A percentile compares a stretch with the other conserved stretches of the same genome.
These are phyloP conservation scores for Polychytrium aggregatum DNA, from an alignment of 192 early-diverging fungal species.

Conservation along the genomic window DNA sequence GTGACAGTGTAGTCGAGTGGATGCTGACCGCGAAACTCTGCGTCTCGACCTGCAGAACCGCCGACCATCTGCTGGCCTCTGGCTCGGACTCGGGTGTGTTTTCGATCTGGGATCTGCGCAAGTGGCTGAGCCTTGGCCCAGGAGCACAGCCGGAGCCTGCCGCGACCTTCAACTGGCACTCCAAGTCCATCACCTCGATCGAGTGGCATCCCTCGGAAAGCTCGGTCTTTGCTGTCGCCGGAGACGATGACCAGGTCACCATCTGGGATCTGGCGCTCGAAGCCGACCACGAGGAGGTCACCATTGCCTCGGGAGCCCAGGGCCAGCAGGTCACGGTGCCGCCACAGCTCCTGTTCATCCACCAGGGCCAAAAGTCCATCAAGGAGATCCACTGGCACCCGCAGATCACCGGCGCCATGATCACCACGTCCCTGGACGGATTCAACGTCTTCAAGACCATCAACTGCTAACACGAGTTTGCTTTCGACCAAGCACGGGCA, in stretches of 20 bases:
- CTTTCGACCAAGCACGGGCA: too few species aligned
- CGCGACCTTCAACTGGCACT: conserved; percentile 93
- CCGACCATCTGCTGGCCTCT: conserved; percentile 76
- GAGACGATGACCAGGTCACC: conserved; percentile 92
- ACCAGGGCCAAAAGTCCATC: conserved; percentile 81
- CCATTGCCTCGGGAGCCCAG: conserved; percentile 30
- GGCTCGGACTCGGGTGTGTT: conserved; percentile 90
- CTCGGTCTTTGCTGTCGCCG: conserved; percentile 79
- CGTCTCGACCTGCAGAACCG: conserved; percentile 31
- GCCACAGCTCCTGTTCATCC: conserved; percentile 77
- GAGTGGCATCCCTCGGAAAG: conserved; percentile 94
- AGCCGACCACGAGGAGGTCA: conserved; percentile 72
- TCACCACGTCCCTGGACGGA: conserved; percentile 74
- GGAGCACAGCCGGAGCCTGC: conserved; percentile 55
- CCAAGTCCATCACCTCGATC: conserved; percentile 81
- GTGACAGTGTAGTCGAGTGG: too few species aligned
- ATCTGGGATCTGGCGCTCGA: conserved; percentile 98
- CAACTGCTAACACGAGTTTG: conserved; percentile 29
- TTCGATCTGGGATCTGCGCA: conserved; percentile 91
- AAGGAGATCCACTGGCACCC: conserved; percentile 97
- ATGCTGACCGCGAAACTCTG: not conserved
- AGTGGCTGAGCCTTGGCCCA: conserved; percentile 34
- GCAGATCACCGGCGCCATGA: conserved; percentile 83
- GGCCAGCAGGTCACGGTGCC: conserved; percentile 71
- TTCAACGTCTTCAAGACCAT: conserved; percentile 99